These are phyloP conservation scores for Penicillium sp. DNA, from an alignment of 2,329 filamentous ascomycete genomes.

Conservation along the genomic window DNA sequence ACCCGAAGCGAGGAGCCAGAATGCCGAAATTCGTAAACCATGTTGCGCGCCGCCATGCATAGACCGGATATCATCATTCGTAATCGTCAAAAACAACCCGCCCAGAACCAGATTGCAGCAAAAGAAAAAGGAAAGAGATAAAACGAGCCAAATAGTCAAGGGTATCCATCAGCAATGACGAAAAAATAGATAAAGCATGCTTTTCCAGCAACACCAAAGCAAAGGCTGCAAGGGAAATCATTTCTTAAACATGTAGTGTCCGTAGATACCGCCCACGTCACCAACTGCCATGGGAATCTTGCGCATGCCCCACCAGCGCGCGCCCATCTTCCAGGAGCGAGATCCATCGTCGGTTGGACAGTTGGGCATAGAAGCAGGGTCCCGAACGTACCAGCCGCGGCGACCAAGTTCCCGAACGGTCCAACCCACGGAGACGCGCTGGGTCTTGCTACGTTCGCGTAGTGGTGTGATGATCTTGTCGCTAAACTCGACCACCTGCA, in stretches of 20 bases:
- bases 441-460: conserved; percentile 62
- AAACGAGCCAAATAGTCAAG: conserved; percentile 12
- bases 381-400: conserved; percentile 65
- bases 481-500: conserved; percentile 74
- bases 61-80: conserved; percentile 29
- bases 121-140: conserved; percentile 10
- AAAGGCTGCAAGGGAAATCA: conserved; percentile 23
- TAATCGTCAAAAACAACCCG: conserved; percentile 19
- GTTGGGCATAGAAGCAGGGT: conserved; percentile 38
- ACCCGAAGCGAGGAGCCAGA: conserved; percentile 27
- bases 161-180: conserved; percentile 21
- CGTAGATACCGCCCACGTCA: conserved; percentile 60
- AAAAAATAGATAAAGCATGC: conserved; percentile 10
- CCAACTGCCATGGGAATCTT: conserved; percentile 60
- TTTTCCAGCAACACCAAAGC: conserved; percentile 15
- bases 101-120: conserved; percentile 10
- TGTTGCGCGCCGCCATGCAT: conserved; percentile 31
- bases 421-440: conserved; percentile 63
- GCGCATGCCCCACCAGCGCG: conserved; percentile 79
- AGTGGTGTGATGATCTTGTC: conserved; percentile 67
- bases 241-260: conserved; percentile 61
- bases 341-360: conserved; percentile 54
- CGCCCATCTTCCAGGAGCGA: conserved; percentile 79
- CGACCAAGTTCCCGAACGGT: conserved; percentile 67
- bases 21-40: conserved; percentile 30